Percentiles rank a stretch among this genome's conserved stretches.
Conservation (phyloP, 139 green algal genomes). For the Tetradesmus lagerheimii region DNA sequence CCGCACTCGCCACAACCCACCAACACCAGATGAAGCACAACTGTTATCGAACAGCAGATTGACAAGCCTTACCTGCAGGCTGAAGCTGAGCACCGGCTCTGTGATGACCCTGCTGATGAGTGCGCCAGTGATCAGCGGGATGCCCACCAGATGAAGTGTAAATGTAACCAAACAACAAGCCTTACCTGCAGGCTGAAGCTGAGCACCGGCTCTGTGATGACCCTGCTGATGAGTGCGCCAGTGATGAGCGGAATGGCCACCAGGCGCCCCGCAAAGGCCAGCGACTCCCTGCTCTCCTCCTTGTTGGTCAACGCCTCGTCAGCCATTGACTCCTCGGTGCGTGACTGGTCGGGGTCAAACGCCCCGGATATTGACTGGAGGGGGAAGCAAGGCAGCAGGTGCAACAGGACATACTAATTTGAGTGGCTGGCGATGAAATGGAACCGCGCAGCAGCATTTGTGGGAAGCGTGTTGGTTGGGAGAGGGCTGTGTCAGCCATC, state of each 20-base stretch:
- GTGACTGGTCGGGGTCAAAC: slow-evolving; percentile 69
- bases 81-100: slow-evolving; percentile 77
- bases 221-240: slow-evolving; percentile 71
- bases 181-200: slow-evolving; percentile 59
- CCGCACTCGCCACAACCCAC: too few relatives aligned
- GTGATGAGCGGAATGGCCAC: slow-evolving; percentile 75
- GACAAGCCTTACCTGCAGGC: slow-evolving; percentile 37
- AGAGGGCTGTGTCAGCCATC: slow-evolving; percentile 74
- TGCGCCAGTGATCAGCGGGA: slow-evolving; percentile 78
- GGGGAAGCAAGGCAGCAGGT: too few relatives aligned
- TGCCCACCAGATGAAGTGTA: too few relatives aligned
- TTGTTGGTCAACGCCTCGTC: slow-evolving; percentile 87
- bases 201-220: slow-evolving; percentile 81
- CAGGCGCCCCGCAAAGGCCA: slow-evolving; percentile 65
- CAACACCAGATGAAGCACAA: too few relatives aligned
- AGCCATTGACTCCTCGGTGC: slow-evolving; percentile 56
- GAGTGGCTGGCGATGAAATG: too few relatives aligned
- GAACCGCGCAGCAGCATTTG: too few relatives aligned
- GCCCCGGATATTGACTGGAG: too few relatives aligned
- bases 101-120: slow-evolving; percentile 70
- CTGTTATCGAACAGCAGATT: too few relatives aligned
- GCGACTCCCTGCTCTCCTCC: slow-evolving; percentile 77
- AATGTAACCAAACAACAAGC: slow-evolving; percentile 66
- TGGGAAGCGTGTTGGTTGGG: too few relatives aligned
- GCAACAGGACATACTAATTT: too few relatives aligned